Evolutionary conservation across 2,329 filamentous ascomycete genomes (phyloP).

Genomic region (Trichoderma sp.): DNA sequence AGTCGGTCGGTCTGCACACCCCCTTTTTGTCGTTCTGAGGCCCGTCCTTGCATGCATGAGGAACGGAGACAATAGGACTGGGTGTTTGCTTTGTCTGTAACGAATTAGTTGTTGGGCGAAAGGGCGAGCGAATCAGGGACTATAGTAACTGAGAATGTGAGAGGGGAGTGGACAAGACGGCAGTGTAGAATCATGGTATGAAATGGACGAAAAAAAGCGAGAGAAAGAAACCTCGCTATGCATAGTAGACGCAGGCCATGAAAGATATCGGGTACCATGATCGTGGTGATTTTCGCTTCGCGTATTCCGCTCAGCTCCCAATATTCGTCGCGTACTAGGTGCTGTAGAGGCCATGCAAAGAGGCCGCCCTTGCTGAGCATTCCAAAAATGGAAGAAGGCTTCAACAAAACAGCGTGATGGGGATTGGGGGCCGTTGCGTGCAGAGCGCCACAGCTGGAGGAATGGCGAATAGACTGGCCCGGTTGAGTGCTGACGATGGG

Average conservation of each 20-base stretch:
- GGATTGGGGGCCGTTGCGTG: slow-evolving; percentile 14
- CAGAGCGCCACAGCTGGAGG: slow-evolving; percentile 13
- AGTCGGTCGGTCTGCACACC: slow-evolving; percentile 1
- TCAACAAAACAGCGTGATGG: not conserved
- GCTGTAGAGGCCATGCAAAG: slow-evolving; percentile 10
- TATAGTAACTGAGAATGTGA: not conserved
- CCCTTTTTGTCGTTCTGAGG: slow-evolving; percentile 11
- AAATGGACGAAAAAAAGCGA: not conserved
- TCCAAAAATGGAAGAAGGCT: slow-evolving; percentile 17
- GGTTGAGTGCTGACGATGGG: slow-evolving; percentile 18
- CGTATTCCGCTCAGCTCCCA: not conserved
- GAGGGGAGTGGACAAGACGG: not conserved
- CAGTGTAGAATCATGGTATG: not conserved
- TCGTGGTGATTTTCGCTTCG: not conserved
- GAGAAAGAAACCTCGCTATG: not conserved
- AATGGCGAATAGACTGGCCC: not conserved
- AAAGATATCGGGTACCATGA: not conserved
- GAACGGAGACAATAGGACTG: slow-evolving; percentile 21
- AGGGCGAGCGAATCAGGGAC: not conserved
- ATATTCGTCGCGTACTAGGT: not conserved
- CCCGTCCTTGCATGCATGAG: slow-evolving; percentile 21
- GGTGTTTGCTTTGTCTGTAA: not conserved
- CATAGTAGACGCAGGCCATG: not conserved
- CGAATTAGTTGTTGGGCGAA: not conserved
- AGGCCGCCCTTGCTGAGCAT: slow-evolving; percentile 18